phyloP scores from a whole-genome alignment of 768 basidiomycete genomes.

The Cantharellus anzutake region DNA sequence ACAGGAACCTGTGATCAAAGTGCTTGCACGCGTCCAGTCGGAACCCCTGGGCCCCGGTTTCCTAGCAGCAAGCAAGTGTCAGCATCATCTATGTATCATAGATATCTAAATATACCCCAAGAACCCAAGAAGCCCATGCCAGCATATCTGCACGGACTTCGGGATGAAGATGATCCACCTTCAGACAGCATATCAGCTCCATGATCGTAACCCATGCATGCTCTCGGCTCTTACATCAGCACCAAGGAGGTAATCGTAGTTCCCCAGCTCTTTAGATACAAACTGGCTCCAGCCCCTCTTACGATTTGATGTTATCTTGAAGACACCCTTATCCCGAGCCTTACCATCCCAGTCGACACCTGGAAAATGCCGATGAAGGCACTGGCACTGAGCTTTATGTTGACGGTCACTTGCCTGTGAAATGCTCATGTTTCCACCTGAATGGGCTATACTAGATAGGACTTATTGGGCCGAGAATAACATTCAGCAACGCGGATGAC shows the following conservation, averaged over 20 bases:
- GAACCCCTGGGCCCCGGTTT: constrained; percentile 39
- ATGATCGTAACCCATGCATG: background rate
- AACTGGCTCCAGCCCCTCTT: constrained; percentile 65
- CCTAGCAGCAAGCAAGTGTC: constrained; percentile 7
- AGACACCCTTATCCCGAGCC: constrained; percentile 43
- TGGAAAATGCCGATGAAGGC: constrained; percentile 11
- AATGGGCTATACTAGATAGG: constrained; percentile 42
- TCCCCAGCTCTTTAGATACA: constrained; percentile 73
- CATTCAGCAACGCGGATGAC: background rate
- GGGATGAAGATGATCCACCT: constrained; percentile 76
- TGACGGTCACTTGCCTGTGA: constrained; percentile 34
- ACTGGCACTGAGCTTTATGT: background rate
- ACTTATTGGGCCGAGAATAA: background rate
- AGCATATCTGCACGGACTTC: constrained; percentile 56
- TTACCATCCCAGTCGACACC: constrained; percentile 76
- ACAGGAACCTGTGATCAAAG: constrained; percentile 50
- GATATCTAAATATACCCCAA: constrained; percentile 23
- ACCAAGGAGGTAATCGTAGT: constrained; percentile 72
- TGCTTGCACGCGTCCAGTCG: constrained; percentile 88
- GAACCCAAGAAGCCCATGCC: constrained; percentile 63
- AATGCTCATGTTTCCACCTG: constrained; percentile 60
- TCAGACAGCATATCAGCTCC: background rate
- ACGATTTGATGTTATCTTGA: constrained; percentile 43
- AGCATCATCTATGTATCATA: background rate
- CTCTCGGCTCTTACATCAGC: constrained; percentile 28